Evolutionary conservation across 768 basidiomycete genomes (phyloP), one percentile per base, ranked within the genome.

Genomic region (Termitomyces sp.): DNA sequence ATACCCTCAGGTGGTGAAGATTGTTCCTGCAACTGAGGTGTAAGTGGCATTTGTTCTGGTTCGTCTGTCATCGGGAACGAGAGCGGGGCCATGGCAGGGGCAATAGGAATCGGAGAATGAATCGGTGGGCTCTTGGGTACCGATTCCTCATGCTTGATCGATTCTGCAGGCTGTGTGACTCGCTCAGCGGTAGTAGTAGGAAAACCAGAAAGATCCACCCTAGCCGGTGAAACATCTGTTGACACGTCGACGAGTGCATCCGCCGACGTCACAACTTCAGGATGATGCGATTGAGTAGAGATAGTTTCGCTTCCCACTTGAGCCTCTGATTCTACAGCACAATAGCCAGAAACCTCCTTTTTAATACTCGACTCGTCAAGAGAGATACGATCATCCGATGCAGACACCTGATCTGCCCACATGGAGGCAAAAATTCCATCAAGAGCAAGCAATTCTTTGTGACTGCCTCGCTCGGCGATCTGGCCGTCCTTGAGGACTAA

Each of bases 401-500:
- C 77, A 22, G 83, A 82, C 30, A 88, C 75, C 64, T 95, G 90
- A 65, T 91, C 84, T 0, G 88, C 84, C 93, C 94, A 97, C 89
- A 95, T 88, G 0, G 81, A 76, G 12, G 90, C 87, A 62, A 93
- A 94, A 38, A 83, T 64, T 49, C 90, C 90, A 60, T 87, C 80
- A 44, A 72, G 70, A 30, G 83, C 82, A 45, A 94, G 70, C 32
- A 97, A 76, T 58, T 94, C 90, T 55, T 80, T 82, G 68, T 93
- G 92, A 41, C 71, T 81, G 9, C 93, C 93, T 56, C 81, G 81
- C 69, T 98, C 96, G 38, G 88, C 76, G 44, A 98, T 87, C 64
- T 85, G 82, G 4, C 96, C 95, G 64, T 97, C 88, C 62, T 90
- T 89, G 56, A 98, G 82, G 24, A 97, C 93, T 49, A 96, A 72